phyloP scores from a whole-genome alignment of 2,329 filamentous ascomycete genomes.

The Blastomyces parvus region DNA sequence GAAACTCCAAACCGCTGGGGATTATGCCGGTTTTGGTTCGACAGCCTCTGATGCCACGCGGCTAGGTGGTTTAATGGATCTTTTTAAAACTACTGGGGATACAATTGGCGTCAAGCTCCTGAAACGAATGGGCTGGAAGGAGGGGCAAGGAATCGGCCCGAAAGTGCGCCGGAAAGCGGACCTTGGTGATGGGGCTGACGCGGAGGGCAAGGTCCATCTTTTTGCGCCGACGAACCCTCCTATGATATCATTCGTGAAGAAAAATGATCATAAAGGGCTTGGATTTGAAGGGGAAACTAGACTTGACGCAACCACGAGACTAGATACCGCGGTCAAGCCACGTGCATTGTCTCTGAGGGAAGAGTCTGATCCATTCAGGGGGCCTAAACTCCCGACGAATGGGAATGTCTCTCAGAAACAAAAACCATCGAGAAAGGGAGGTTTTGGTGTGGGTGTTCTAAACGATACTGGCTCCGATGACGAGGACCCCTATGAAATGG shows the following conservation, averaged over 20 bases:
- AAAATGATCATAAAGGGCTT: constrained; percentile 39
- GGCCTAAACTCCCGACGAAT: constrained; percentile 24
- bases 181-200: constrained; percentile 47
- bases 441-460: constrained; percentile 77
- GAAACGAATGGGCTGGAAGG: constrained; percentile 90
- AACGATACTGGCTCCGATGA: constrained; percentile 94
- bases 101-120: constrained; percentile 80
- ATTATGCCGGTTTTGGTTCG: constrained; percentile 67
- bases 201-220: constrained; percentile 50
- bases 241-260: constrained; percentile 46
- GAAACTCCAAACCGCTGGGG: constrained; percentile 60
- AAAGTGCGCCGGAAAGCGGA: constrained; percentile 68
- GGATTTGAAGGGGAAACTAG: constrained; percentile 37
- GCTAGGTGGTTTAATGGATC: constrained; percentile 54
- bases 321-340: constrained; percentile 13
- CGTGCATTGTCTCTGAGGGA: constrained; percentile 26
- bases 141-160: constrained; percentile 85
- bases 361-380: constrained; percentile 29
- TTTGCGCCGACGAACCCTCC: constrained; percentile 76
- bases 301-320: constrained; percentile 20
- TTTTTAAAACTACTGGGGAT: constrained; percentile 64
- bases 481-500: constrained; percentile 87
- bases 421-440: constrained; percentile 50
- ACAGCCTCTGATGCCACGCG: constrained; percentile 48
- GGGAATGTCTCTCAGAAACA: constrained; percentile 39